phyloP scores from a whole-genome alignment of 2,329 filamentous ascomycete genomes.

The Mycogone perniciosa region DNA sequence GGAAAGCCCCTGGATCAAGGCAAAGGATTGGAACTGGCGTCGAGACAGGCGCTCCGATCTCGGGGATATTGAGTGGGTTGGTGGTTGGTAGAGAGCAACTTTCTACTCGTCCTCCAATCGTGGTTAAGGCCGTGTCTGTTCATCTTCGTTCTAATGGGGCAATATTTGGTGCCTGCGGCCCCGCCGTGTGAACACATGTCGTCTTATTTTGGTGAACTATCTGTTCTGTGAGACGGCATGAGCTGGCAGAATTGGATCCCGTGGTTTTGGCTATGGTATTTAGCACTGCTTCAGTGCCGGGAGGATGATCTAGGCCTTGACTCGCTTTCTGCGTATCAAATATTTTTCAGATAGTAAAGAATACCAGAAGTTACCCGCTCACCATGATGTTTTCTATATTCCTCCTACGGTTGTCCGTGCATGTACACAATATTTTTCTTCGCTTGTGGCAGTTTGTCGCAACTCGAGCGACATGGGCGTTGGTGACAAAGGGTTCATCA shows the following conservation, averaged over 20 bases:
- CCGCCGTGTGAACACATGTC: neutral
- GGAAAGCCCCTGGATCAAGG: conserved; percentile 52
- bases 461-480: too few species aligned
- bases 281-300: conserved; percentile 15
- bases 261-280: neutral
- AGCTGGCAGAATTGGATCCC: conserved; percentile 5
- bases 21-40: conserved; percentile 56
- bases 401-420: too few species aligned
- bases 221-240: neutral
- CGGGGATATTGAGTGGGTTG: conserved; percentile 88
- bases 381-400: conserved; percentile 15
- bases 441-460: too few species aligned
- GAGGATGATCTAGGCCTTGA: conserved; percentile 37
- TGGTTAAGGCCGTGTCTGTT: conserved; percentile 42
- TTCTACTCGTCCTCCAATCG: conserved; percentile 47
- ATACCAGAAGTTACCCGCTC: conserved; percentile 66
- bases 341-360: conserved; percentile 39
- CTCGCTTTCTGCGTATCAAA: conserved; percentile 62
- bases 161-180: neutral
- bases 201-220: neutral
- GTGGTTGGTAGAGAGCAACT: conserved; percentile 66
- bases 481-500: too few species aligned
- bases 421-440: too few species aligned
- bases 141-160: neutral
- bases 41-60: conserved; percentile 59